These are phyloP conservation scores for Allium cepa DNA, from an alignment of 106 monocot genomes.

Conservation along the genomic window DNA sequence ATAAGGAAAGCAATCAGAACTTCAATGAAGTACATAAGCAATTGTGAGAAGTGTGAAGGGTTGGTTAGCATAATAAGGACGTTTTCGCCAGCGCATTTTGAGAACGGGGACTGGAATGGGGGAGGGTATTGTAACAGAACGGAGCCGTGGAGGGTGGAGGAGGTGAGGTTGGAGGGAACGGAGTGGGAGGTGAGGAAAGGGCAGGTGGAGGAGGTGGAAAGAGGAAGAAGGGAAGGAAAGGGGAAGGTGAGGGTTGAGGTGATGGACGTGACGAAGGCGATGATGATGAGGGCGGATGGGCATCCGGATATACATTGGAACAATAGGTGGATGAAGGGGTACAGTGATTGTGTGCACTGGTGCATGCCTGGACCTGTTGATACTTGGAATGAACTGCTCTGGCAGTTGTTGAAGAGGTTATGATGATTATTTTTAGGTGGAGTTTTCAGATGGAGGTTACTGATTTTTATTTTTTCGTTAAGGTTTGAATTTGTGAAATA, in stretches of 20 bases:
- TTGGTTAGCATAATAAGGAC: conserved; percentile 39
- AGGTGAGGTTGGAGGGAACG: conserved; percentile 8
- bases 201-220: conserved; percentile 26
- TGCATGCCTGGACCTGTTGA: conserved; percentile 74
- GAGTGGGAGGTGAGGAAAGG: conserved; percentile 26
- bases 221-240: not conserved
- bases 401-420: not conserved
- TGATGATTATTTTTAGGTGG: not conserved
- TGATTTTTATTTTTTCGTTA: too few species aligned
- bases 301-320: conserved; percentile 68
- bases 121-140: conserved; percentile 62
- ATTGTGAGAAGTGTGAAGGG: conserved; percentile 4
- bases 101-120: conserved; percentile 45
- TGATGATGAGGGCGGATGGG: conserved; percentile 59
- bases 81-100: conserved; percentile 63
- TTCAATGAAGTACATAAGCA: conserved; percentile 22
- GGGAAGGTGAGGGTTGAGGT: conserved; percentile 10
- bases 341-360: conserved; percentile 69
- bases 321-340: conserved; percentile 39
- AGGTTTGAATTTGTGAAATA: too few species aligned
- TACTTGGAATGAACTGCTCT: conserved; percentile 46
- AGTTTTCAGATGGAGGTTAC: not conserved
- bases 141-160: conserved; percentile 13
- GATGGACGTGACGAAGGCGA: conserved; percentile 57
- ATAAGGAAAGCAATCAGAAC: conserved; percentile 25